Percentiles rank a stretch among this genome's conserved stretches.
phyloP scores from a whole-genome alignment of 2,329 filamentous ascomycete species.

The Calonectria hongkongensis region DNA sequence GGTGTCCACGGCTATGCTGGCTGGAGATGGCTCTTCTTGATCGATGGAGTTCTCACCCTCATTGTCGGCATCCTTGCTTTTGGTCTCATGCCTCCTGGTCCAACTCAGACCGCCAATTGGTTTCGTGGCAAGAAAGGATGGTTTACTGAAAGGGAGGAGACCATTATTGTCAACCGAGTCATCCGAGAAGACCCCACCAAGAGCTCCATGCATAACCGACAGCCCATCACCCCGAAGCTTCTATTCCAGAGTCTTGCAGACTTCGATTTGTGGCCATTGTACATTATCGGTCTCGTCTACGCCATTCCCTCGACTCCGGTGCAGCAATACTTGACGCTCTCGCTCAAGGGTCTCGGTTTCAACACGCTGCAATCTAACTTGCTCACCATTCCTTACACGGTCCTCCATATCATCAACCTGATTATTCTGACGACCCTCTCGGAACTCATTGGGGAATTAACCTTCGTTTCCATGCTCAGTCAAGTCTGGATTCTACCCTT shows the following conservation, averaged over 20 bases:
- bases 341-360: slow-evolving; percentile 74
- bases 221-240: slow-evolving; percentile 69
- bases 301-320: slow-evolving; percentile 72
- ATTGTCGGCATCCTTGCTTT: slow-evolving; percentile 72
- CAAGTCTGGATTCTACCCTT: slow-evolving; percentile 41
- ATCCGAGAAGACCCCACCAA: slow-evolving; percentile 77
- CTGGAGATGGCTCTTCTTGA: slow-evolving; percentile 71
- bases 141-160: slow-evolving; percentile 76
- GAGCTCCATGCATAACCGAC: slow-evolving; percentile 76
- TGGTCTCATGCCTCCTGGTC: slow-evolving; percentile 70
- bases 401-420: slow-evolving; percentile 64
- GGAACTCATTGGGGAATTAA: slow-evolving; percentile 61
- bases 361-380: slow-evolving; percentile 78
- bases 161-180: slow-evolving; percentile 76
- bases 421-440: slow-evolving; percentile 54
- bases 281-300: slow-evolving; percentile 62
- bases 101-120: slow-evolving; percentile 39
- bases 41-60: slow-evolving; percentile 69
- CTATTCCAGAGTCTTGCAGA: slow-evolving; percentile 73
- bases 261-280: slow-evolving; percentile 69
- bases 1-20: slow-evolving; percentile 60
- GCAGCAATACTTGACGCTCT: slow-evolving; percentile 75
- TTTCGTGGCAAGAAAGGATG: slow-evolving; percentile 69
- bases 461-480: slow-evolving; percentile 47
- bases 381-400: slow-evolving; percentile 75